Evolutionary conservation across 2,329 filamentous ascomycete genomes (phyloP), one percentile per base, ranked within the genome.

Genomic region (Aureobasidium sp.): DNA sequence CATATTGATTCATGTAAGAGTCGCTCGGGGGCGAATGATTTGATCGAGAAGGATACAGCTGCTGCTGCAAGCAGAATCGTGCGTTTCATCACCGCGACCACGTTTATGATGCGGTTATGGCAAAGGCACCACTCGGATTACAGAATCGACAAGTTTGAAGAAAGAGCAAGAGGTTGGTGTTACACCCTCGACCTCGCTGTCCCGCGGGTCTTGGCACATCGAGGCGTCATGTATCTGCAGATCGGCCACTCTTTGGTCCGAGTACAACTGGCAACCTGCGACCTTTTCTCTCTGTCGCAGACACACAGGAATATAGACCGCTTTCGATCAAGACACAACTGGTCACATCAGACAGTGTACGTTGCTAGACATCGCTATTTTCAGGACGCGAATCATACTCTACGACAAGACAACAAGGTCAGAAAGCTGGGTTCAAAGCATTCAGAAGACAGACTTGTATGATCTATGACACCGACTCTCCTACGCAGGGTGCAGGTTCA

Each of bases 191-290:
- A 48, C 36, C 49, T 44, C 41, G 17, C 27, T 34, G 53, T 22
- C 51, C 22, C 36, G 41, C 37, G 27, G 27, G 39, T 34, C 53
- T 57, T 45, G 53, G 53, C 53, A 45, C 53, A 45, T 25, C 53
- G 17, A 57, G 39, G 39, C 53, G 53, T 57, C 53, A 57, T 57
- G 39, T 15, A 57, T 45, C 11, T 44, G 52, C 27, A 55, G 49
- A 53, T 53, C 49, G 31, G 29, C 7, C 22, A 14, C n/a, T 51
- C 31, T 5, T 53, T 41, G 9, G 3, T 8, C 37, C 45, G 20
- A 36, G 25, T 22, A 29, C 51, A 20, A 15, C 12, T 52, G 31
- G 11, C 17, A 37, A 15, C n/a, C 11, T 37, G 12, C 34, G 7
- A 41, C 17, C 39, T 42, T 22, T 22, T 17, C 1, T 4, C 14